A percentile compares a stretch with the other conserved stretches of the same genome.
These are phyloP conservation scores for Fusarium mexicanum DNA, from an alignment of 2,329 filamentous ascomycete genomes.

Conservation along the genomic window DNA sequence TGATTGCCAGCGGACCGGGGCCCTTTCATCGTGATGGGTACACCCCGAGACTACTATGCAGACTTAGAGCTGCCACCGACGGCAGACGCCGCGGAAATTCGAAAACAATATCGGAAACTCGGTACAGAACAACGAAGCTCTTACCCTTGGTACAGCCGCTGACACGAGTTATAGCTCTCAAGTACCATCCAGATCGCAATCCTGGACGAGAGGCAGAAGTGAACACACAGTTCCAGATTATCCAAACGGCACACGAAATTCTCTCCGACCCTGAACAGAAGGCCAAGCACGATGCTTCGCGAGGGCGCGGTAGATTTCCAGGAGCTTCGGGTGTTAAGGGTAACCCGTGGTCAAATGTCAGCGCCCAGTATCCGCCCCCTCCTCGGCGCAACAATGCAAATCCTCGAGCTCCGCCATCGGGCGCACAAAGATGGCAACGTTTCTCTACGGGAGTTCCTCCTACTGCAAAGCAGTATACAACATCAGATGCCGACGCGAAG, in stretches of 20 bases:
- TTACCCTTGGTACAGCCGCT: constrained; percentile 22
- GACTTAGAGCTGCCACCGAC: constrained; percentile 77
- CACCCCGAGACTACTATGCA: constrained; percentile 81
- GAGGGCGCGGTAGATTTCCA: constrained; percentile 54
- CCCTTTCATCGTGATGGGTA: constrained; percentile 45
- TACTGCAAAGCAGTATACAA: constrained; percentile 52
- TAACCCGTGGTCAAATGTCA: constrained; percentile 65
- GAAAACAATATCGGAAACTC: constrained; percentile 86
- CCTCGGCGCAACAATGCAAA: constrained; percentile 51
- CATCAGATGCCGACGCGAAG: constrained; percentile 50
- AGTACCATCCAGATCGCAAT: constrained; percentile 90
- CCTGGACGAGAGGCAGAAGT: constrained; percentile 83
- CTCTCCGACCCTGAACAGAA: constrained; percentile 62
- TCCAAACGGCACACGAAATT: constrained; percentile 87
- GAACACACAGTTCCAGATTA: constrained; percentile 84
- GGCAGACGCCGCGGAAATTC: constrained; percentile 79
- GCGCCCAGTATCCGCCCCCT: constrained; percentile 61
- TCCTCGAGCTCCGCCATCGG: constrained; percentile 42
- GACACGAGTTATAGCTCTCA: constrained; percentile 68
- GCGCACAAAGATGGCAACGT: constrained; percentile 58
- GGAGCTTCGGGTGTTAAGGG: constrained; percentile 65
- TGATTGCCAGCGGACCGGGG: constrained; percentile 9
- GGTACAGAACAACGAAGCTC: constrained; percentile 58
- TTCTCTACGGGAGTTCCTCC: constrained; percentile 55
- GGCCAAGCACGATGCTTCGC: constrained; percentile 63